These are phyloP conservation scores for Acacia crassicarpa DNA, from an alignment of 306 rosid species.

Conservation along the genomic window DNA sequence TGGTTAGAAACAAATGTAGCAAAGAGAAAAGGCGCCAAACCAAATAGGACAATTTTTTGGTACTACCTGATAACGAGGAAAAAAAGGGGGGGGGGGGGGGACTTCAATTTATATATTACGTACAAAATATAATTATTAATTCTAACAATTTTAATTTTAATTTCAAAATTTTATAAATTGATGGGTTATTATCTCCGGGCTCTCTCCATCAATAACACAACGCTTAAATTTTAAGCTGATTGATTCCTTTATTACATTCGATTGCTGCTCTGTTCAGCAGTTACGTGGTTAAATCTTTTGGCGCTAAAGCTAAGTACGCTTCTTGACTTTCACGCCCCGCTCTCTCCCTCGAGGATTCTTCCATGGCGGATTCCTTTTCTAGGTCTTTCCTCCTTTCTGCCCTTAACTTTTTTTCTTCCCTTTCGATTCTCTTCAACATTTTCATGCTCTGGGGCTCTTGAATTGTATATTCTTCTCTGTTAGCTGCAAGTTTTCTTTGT, in stretches of 20 bases:
- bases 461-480: not conserved
- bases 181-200: not conserved
- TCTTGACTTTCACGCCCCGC: constrained; percentile 11
- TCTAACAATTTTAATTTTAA: not conserved
- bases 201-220: not conserved
- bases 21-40: no score
- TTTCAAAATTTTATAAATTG: not conserved
- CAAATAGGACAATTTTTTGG: no score
- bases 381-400: constrained; percentile 47
- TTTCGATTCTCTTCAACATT: not conserved
- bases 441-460: not conserved
- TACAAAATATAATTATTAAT: not conserved
- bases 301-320: not conserved
- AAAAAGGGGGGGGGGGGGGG: no score
- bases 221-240: not conserved
- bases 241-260: not conserved
- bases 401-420: not conserved
- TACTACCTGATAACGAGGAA: no score
- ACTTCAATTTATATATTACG: no score
- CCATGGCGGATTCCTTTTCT: constrained; percentile 44
- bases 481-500: not conserved
- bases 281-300: not conserved
- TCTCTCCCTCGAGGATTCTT: constrained; percentile 32
- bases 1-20: no score
- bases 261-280: not conserved